Conservation (phyloP, 495 filamentous ascomycete species). For the Penicillium coprophilum region DNA sequence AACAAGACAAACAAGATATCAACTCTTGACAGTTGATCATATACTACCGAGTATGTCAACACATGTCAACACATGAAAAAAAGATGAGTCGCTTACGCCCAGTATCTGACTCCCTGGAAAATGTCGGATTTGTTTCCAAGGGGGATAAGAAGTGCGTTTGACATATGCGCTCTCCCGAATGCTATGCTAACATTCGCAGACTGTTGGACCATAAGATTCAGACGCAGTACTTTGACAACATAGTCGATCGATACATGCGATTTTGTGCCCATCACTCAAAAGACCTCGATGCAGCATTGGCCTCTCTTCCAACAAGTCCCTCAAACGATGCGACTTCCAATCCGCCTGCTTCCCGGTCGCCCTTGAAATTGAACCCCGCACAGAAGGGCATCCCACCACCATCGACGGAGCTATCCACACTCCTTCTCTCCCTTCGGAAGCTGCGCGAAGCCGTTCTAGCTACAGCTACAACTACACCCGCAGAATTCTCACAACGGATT, state of each 20-base stretch:
- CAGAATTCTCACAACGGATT: slow-evolving; percentile 64
- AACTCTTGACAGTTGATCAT: slow-evolving; percentile 1
- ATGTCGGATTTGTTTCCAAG: slow-evolving; percentile 81
- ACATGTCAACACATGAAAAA: slow-evolving; percentile 22
- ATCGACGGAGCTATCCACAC: slow-evolving; percentile 54
- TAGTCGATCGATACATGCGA: slow-evolving; percentile 80
- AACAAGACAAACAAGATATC: slow-evolving; percentile 24
- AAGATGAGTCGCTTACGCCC: slow-evolving; percentile 68
- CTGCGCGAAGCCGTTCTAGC: slow-evolving; percentile 76
- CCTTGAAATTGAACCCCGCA: slow-evolving; percentile 21
- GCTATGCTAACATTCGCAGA: slow-evolving; percentile 43
- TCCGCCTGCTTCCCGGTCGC: slow-evolving; percentile 34
- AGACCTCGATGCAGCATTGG: slow-evolving; percentile 70
- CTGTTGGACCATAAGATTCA: slow-evolving; percentile 74
- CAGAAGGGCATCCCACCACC: slow-evolving; percentile 33
- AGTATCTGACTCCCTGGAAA: slow-evolving; percentile 70
- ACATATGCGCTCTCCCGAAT: neutral
- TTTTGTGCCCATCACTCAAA: slow-evolving; percentile 75
- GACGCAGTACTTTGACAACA: slow-evolving; percentile 80
- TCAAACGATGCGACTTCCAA: slow-evolving; percentile 44
- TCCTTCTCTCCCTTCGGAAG: slow-evolving; percentile 79
- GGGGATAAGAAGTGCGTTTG: slow-evolving; percentile 70
- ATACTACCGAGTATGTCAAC: slow-evolving; percentile 13
- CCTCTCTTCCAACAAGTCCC: slow-evolving; percentile 56
- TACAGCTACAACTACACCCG: slow-evolving; percentile 63